phyloP scores from a whole-genome alignment of 2,329 filamentous ascomycete species.

The Amauroascus verrucosus region DNA sequence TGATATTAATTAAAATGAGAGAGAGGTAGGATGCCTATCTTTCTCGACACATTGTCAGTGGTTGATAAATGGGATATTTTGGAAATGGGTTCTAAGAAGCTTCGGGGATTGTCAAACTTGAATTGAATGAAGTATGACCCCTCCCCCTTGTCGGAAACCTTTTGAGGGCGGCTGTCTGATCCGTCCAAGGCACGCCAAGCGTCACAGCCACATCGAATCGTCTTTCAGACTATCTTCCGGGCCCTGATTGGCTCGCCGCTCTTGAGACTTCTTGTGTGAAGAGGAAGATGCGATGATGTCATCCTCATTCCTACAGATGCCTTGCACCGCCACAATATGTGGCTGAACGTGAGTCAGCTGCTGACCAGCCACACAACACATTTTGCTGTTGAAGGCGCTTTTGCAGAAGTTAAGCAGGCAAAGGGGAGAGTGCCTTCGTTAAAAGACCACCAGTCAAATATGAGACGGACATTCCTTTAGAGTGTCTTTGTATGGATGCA shows the following conservation, averaged over 20 bases:
- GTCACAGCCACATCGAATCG: not conserved
- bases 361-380: too few relatives aligned
- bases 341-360: not conserved
- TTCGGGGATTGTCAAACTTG: not conserved
- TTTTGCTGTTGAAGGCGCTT: too few relatives aligned
- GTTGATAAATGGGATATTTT: not conserved
- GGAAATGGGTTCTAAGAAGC: not conserved
- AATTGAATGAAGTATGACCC: conserved; percentile 1
- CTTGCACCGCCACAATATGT: conserved; percentile 9
- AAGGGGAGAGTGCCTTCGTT: too few relatives aligned
- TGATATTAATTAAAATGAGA: too few relatives aligned
- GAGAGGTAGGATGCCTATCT: not conserved
- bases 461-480: too few relatives aligned
- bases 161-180: not conserved
- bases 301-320: not conserved
- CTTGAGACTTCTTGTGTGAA: not conserved
- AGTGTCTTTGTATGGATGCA: too few relatives aligned
- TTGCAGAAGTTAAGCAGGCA: too few relatives aligned
- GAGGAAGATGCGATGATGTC: not conserved
- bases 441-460: too few relatives aligned
- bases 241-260: not conserved
- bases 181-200: not conserved
- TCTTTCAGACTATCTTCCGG: not conserved
- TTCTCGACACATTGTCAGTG: not conserved
- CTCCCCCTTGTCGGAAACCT: too few relatives aligned